phyloP scores from a whole-genome alignment of 2,329 filamentous ascomycete species.

The Monosporascus sp. region DNA sequence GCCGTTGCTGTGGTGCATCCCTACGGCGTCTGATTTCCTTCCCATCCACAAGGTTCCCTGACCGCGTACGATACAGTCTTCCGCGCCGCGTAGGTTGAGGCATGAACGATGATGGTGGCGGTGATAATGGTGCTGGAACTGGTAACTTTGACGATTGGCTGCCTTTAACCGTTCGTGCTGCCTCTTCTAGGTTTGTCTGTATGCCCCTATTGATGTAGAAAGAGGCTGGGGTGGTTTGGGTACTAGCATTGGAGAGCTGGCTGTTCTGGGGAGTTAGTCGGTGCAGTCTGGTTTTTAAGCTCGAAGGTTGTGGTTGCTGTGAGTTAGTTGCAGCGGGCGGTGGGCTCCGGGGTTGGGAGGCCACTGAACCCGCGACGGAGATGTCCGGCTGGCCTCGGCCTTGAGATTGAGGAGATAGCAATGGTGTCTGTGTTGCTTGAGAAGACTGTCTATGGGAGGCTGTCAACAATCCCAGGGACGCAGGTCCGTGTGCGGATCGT shows the following conservation, averaged over 20 bases:
- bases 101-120: neutral
- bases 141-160: neutral
- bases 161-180: neutral
- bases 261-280: neutral
- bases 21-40: conserved; percentile 17
- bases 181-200: neutral
- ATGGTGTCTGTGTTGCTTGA: conserved; percentile 11
- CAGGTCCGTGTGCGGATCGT: conserved; percentile 26
- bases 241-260: conserved; percentile 1
- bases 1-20: neutral
- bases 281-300: neutral
- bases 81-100: conserved; percentile 6
- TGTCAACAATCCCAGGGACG: conserved; percentile 35
- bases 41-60: conserved; percentile 18
- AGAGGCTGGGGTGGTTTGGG: conserved; percentile 3
- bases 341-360: neutral
- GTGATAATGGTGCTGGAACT: neutral
- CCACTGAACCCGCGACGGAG: neutral
- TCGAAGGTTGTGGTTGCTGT: neutral
- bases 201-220: neutral
- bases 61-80: conserved; percentile 20
- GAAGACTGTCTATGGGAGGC: conserved; percentile 16
- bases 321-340: neutral
- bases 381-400: neutral
- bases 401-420: conserved; percentile 4